A percentile compares a stretch with the other conserved stretches of the same genome.
Evolutionary conservation across 1,284 basidiomycete genomes (phyloP).

Genomic region (Cryptococcus sp.): DNA sequence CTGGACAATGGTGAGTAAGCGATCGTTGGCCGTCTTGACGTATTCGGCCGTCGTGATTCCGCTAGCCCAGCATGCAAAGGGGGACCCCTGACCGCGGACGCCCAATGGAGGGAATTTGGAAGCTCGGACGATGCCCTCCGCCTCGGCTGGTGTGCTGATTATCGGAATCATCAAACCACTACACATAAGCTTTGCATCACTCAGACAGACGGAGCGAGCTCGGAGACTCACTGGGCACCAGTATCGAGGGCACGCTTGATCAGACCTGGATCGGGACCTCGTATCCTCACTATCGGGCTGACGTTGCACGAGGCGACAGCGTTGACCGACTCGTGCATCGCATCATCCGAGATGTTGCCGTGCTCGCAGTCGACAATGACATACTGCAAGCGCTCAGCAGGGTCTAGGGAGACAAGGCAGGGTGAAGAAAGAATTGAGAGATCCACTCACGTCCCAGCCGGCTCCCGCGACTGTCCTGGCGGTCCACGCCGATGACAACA

Average conservation of each 20-base stretch:
- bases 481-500: conserved; percentile 5
- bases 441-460: conserved; percentile 11
- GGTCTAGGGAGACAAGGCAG: background rate
- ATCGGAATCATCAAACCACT: conserved; percentile 36
- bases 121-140: conserved; percentile 19
- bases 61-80: conserved; percentile 27
- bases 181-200: background rate
- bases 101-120: conserved; percentile 37
- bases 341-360: conserved; percentile 29
- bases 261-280: conserved; percentile 20
- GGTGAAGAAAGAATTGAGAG: conserved; percentile 1
- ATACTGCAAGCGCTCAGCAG: conserved; percentile 8
- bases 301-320: conserved; percentile 26
- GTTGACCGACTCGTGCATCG: conserved; percentile 34
- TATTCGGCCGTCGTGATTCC: conserved; percentile 32
- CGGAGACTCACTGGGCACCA: conserved; percentile 34
- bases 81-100: conserved; percentile 34
- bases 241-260: conserved; percentile 39
- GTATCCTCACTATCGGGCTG: conserved; percentile 29
- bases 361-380: conserved; percentile 33
- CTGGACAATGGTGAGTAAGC: conserved; percentile 27
- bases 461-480: conserved; percentile 3
- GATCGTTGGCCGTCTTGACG: conserved; percentile 28
- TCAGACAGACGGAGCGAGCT: background rate
- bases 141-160: conserved; percentile 33